A percentile compares a stretch with the other conserved stretches of the same genome.
phyloP scores from a whole-genome alignment of 331 rosid genomes.

The Quercus lobata region DNA sequence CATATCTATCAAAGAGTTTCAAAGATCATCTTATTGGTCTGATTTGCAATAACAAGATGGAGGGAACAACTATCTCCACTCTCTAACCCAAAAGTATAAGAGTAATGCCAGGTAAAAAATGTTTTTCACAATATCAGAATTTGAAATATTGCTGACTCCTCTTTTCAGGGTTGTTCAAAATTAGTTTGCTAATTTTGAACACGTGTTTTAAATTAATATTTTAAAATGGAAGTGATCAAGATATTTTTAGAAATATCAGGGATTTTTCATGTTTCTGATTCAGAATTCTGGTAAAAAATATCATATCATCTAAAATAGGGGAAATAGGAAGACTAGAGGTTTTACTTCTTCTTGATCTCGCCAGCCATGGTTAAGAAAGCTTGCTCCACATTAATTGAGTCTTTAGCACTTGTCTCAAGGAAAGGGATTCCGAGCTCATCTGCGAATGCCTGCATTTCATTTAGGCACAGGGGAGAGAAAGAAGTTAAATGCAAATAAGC shows the following conservation, averaged over 20 bases:
- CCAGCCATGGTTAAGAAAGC: slow-evolving; percentile 96
- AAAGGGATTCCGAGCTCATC: slow-evolving; percentile 95
- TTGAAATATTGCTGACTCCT: too few species aligned
- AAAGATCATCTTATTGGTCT: neutral
- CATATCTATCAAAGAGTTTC: neutral
- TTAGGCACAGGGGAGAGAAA: neutral
- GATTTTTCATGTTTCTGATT: neutral
- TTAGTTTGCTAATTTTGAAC: too few species aligned
- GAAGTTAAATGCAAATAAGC: neutral
- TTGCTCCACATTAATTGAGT: slow-evolving; percentile 94
- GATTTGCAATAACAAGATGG: neutral
- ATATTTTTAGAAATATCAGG: neutral
- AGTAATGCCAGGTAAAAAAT: too few species aligned
- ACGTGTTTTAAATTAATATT: too few species aligned
- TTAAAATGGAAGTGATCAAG: neutral
- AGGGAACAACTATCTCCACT: too few species aligned
- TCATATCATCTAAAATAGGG: slow-evolving; percentile 8
- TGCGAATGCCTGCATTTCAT: slow-evolving; percentile 73
- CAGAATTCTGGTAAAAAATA: neutral
- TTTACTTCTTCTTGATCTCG: slow-evolving; percentile 91
- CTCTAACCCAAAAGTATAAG: too few species aligned
- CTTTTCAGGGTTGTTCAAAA: too few species aligned
- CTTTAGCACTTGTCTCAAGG: slow-evolving; percentile 99
- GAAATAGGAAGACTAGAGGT: slow-evolving; percentile 14
- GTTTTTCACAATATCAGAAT: too few species aligned